These are phyloP conservation scores for Yamadazyma kitorensis DNA, from an alignment of 805 yeast species.

Conservation along the genomic window DNA sequence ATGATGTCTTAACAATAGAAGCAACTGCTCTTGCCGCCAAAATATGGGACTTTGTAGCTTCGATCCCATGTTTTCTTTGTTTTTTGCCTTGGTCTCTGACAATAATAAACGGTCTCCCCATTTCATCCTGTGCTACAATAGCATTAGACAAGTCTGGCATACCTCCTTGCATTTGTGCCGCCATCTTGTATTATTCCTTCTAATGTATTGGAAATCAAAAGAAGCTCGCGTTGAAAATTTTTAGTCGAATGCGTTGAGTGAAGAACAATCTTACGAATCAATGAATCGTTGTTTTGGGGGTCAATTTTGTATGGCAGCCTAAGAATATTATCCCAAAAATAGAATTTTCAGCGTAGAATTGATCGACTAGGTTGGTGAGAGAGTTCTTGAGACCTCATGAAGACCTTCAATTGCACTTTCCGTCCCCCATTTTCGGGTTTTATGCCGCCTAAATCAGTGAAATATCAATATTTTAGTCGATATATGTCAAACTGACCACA, in stretches of 20 bases:
- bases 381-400: too few species aligned
- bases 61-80: constrained; percentile 58
- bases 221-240: constrained; percentile 13
- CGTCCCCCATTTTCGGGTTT: too few species aligned
- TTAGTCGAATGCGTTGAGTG: neutral
- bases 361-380: too few species aligned
- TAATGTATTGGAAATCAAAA: too few species aligned
- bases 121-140: constrained; percentile 97
- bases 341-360: too few species aligned
- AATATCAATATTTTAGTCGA: too few species aligned
- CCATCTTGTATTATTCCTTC: constrained; percentile 9
- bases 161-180: constrained; percentile 22
- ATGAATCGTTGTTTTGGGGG: neutral
- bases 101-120: constrained; percentile 98
- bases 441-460: too few species aligned
- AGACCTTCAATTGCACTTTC: too few species aligned
- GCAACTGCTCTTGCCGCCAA: constrained; percentile 95
- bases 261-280: too few species aligned
- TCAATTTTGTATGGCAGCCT: neutral
- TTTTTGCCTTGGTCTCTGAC: constrained; percentile 82
- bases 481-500: too few species aligned
- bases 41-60: constrained; percentile 72
- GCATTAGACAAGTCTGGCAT: constrained; percentile 97
- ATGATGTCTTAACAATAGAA: constrained; percentile 82
- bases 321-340: too few species aligned